Evolutionary conservation across 768 basidiomycete species (phyloP).

Genomic region (Lactifluus echinatus): DNA sequence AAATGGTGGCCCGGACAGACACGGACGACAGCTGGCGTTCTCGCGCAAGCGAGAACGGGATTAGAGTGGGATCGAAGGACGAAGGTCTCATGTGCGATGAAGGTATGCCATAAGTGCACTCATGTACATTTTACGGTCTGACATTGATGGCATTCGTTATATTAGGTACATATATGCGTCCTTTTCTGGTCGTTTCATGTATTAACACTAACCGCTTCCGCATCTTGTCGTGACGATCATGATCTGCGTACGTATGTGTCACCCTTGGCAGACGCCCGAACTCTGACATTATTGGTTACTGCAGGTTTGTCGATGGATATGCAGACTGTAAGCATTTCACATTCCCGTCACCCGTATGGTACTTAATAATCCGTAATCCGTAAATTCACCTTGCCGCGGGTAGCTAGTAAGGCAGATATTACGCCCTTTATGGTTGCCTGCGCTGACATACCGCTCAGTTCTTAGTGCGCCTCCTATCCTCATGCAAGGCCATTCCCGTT

Average conservation of each 20-base stretch:
- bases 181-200: conserved; percentile 20
- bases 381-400: conserved; percentile 15
- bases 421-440: not conserved
- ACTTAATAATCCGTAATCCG: conserved; percentile 33
- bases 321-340: conserved; percentile 19
- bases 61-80: conserved; percentile 45
- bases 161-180: conserved; percentile 32
- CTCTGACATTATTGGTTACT: not conserved
- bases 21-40: conserved; percentile 65
- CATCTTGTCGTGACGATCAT: not conserved
- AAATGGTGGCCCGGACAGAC: conserved; percentile 44
- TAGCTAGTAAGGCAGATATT: conserved; percentile 12
- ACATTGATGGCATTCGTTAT: conserved; percentile 20
- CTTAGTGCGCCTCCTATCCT: conserved; percentile 20
- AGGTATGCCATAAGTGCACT: conserved; percentile 28
- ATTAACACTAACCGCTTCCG: not conserved
- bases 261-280: not conserved
- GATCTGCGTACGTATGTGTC: conserved; percentile 5
- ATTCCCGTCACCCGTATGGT: conserved; percentile 25
- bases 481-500: conserved; percentile 24
- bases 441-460: conserved; percentile 10
- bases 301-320: not conserved
- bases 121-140: conserved; percentile 35
- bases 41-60: conserved; percentile 62
- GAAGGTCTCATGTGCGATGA: conserved; percentile 41